Percentiles rank a stretch among this genome's conserved stretches.
phyloP scores from a whole-genome alignment of 176 grass and related monocot genomes.

The Avena eriantha region DNA sequence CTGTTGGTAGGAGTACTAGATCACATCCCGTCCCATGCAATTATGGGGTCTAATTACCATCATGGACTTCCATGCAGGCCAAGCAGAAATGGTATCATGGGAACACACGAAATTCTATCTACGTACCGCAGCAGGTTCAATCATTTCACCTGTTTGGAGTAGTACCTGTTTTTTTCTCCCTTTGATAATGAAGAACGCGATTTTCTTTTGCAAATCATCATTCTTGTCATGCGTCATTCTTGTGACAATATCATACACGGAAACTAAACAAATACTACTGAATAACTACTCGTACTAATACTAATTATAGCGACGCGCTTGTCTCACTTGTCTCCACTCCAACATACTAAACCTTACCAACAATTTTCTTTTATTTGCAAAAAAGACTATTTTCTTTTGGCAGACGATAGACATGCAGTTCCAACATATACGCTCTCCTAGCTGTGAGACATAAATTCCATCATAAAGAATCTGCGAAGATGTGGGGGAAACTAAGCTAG shows the following conservation, averaged over 20 bases:
- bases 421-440: background rate
- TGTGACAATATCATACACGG: background rate
- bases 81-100: background rate
- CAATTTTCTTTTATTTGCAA: too few relatives aligned
- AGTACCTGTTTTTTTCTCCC: too few relatives aligned
- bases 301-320: background rate
- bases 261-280: background rate
- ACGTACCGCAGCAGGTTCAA: background rate
- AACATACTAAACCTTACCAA: too few relatives aligned
- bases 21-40: slow-evolving; percentile 22
- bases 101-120: background rate
- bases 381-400: background rate
- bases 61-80: slow-evolving; percentile 53
- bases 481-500: too few relatives aligned
- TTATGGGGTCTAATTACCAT: slow-evolving; percentile 38
- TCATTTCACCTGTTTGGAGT: background rate
- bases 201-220: background rate
- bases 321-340: slow-evolving; percentile 10
- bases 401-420: background rate
- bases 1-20: background rate
- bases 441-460: background rate
- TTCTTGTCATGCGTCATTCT: background rate
- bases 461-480: background rate
- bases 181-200: background rate
- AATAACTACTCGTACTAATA: background rate